A percentile compares a stretch with the other conserved stretches of the same genome.
These are phyloP conservation scores for Annona cherimola DNA, from an alignment of 164 flowering plant genomes.

Conservation along the genomic window DNA sequence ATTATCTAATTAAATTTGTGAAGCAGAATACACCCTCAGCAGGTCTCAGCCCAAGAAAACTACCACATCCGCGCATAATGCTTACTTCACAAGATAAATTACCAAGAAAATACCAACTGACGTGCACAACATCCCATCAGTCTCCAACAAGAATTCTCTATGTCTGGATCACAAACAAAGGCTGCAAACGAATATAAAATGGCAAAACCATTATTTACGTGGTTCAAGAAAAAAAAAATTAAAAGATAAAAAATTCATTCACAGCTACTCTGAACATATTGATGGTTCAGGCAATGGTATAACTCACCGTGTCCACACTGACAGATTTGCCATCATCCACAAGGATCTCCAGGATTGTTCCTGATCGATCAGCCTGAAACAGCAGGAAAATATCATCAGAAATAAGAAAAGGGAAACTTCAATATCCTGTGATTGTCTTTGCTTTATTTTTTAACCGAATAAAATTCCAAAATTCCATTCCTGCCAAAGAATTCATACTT, in stretches of 20 bases:
- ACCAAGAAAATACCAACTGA: not conserved
- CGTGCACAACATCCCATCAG: not conserved
- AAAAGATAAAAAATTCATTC: not conserved
- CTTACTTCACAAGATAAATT: not conserved
- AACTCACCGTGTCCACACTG: conserved; percentile 49
- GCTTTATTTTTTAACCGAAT: too few relatives aligned
- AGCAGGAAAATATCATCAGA: not conserved
- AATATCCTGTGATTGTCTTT: not conserved
- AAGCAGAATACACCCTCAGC: not conserved
- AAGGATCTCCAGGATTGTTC: conserved; percentile 44
- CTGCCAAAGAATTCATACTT: too few relatives aligned
- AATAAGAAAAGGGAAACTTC: not conserved
- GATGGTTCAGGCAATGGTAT: not conserved
- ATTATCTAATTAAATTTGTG: not conserved
- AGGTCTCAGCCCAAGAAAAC: not conserved
- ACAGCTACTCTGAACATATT: too few relatives aligned
- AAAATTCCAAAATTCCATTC: too few relatives aligned
- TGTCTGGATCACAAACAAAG: conserved; percentile 21
- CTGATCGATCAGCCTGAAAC: conserved; percentile 49
- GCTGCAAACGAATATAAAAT: conserved; percentile 15
- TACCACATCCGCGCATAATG: not conserved
- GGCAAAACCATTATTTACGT: too few relatives aligned
- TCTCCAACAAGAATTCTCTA: conserved; percentile 4
- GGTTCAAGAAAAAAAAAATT: not conserved
- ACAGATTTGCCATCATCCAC: conserved; percentile 55